Evolutionary conservation across 805 yeast genomes (phyloP), one percentile per base, ranked within the genome.

Genomic region (Saturnispora halmiae): DNA sequence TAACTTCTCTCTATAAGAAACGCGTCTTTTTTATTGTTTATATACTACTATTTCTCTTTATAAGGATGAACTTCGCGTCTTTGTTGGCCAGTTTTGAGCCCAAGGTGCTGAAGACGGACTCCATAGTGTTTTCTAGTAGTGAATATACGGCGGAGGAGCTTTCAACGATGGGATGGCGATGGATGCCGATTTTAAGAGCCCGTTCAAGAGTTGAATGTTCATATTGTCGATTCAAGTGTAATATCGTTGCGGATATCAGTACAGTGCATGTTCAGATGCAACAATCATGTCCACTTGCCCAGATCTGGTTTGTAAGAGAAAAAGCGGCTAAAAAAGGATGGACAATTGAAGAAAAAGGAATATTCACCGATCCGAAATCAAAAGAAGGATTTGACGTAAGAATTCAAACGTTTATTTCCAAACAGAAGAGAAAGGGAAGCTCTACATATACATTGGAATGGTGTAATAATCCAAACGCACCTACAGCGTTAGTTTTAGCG

Each of bases 401-500:
- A n/a, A 33, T 32, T 3, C 10, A 29, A 3, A 32, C 18, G 13
- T 24, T 30, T 6, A 18, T 22, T 7, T 10, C 26, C 6, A 22
- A 22, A 10, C 26, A 22, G 10, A 22, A 10, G 10, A 22, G 10
- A 10, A 22, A 22, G 10, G 6, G 10, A 7, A 22, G 10, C 26
- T 7, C 6, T 22, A 6, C 26, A 22, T 22, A 7, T 6, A 10
- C 41, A 18, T 45, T 41, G 13, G 34, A 24, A 16, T 34, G 22
- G 34, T 42, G 41, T 34, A 41, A 26, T 24, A 26, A 38, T 15
- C 51, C 58, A n/a, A 54, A 61, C 6, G 65, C 61, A 21, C 70
- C 77, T 1, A 57, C 69, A 0, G 52, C 65, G 9, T 54, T 50
- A 1, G 58, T 55, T 34, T 55, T 83, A 61, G 75, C 76, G 2